Percentiles rank a stretch among this genome's conserved stretches.
Conservation (phyloP, 768 basidiomycete species). For the Rhodotorula graminis region DNA sequence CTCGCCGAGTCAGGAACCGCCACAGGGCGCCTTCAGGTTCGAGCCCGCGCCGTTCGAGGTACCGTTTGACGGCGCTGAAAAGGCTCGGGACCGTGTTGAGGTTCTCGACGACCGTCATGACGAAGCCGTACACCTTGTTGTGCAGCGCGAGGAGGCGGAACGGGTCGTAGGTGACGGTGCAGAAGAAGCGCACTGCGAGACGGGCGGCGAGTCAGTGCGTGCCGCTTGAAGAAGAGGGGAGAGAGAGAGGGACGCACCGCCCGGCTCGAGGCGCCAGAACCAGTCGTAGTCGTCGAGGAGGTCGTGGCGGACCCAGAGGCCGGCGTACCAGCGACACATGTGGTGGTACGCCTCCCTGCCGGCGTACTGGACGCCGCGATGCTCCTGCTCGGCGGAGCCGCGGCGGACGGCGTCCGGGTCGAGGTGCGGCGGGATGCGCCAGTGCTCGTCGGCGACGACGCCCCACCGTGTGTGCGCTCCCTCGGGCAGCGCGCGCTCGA, state of each 20-base stretch:
- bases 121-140: conserved; percentile 31
- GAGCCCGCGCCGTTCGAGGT: not conserved
- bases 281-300: conserved; percentile 20
- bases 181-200: conserved; percentile 24
- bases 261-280: conserved; percentile 29
- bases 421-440: conserved; percentile 25
- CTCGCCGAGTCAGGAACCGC: conserved; percentile 13
- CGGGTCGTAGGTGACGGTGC: conserved; percentile 32
- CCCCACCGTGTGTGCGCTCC: conserved; percentile 8
- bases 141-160: conserved; percentile 27
- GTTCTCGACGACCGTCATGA: conserved; percentile 31
- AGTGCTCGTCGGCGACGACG: conserved; percentile 19
- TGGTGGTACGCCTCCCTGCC: conserved; percentile 37
- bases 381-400: conserved; percentile 22
- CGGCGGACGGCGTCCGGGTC: conserved; percentile 4
- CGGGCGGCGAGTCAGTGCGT: no score
- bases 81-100: conserved; percentile 27
- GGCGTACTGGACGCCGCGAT: conserved; percentile 26
- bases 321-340: conserved; percentile 30
- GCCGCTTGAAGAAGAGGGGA: not conserved
- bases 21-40: not conserved
- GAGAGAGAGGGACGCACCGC: conserved; percentile 2
- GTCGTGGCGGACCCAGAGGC: conserved; percentile 19
- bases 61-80: not conserved
- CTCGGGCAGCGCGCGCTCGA: not conserved